These are phyloP conservation scores for Diplogelasinospora grovesii DNA, from an alignment of 495 filamentous ascomycete genomes.

Conservation along the genomic window DNA sequence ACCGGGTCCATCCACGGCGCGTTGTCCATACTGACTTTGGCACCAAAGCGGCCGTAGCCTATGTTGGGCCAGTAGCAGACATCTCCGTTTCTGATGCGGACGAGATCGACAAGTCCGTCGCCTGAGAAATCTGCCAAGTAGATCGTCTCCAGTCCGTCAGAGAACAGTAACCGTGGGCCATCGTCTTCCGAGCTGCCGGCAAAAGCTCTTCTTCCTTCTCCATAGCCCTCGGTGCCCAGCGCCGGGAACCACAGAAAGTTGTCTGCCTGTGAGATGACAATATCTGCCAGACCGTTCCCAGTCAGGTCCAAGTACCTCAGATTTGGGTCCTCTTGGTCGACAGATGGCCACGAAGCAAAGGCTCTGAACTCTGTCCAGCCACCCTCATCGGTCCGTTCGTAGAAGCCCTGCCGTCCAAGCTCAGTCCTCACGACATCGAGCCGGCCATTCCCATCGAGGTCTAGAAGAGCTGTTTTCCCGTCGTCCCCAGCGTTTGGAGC, in stretches of 20 bases:
- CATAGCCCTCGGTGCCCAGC: slow-evolving; percentile 8
- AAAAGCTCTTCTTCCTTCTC: no score
- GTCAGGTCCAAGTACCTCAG: slow-evolving; percentile 20
- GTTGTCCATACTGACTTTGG: slow-evolving; percentile 26
- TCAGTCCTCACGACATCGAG: neutral
- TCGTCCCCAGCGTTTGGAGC: no score
- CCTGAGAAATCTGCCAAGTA: slow-evolving; percentile 25
- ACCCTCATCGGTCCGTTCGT: neutral
- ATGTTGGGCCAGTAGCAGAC: slow-evolving; percentile 32
- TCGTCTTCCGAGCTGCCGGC: neutral
- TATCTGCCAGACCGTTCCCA: slow-evolving; percentile 22
- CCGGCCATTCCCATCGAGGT: neutral
- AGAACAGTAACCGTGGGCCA: neutral
- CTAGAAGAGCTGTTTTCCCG: neutral
- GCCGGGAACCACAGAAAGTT: slow-evolving; percentile 14
- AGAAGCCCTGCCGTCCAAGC: neutral
- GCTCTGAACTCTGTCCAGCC: neutral
- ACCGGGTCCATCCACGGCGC: slow-evolving; percentile 16
- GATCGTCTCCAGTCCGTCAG: neutral
- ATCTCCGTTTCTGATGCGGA: slow-evolving; percentile 16
- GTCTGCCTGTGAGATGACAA: slow-evolving; percentile 14
- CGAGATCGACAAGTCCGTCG: slow-evolving; percentile 29
- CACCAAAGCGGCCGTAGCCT: slow-evolving; percentile 31
- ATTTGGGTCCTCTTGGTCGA: slow-evolving; percentile 5
- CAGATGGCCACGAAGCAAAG: neutral